A percentile compares a stretch with the other conserved stretches of the same genome.
Conservation (phyloP, 805 yeast genomes). For the Groenewaldozyma salmanticensis region DNA sequence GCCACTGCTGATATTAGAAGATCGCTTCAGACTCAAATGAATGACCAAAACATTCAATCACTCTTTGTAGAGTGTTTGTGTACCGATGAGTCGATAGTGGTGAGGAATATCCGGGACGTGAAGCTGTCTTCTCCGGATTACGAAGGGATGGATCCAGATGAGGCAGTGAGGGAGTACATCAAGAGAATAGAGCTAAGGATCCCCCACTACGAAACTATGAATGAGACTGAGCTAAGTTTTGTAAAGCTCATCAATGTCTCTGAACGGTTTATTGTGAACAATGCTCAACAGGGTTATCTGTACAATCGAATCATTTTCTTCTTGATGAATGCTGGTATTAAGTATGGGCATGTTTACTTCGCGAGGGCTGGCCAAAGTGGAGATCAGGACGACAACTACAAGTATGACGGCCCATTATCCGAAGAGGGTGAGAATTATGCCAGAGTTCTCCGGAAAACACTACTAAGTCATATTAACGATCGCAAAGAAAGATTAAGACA, state of each 20-base stretch:
- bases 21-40: conserved; percentile 45
- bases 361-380: conserved; percentile 47
- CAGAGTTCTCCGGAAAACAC: conserved; percentile 47
- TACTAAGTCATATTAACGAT: conserved; percentile 31
- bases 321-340: conserved; percentile 81
- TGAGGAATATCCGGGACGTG: conserved; percentile 75
- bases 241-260: conserved; percentile 89
- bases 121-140: conserved; percentile 77
- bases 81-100: conserved; percentile 58
- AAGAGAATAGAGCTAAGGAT: conserved; percentile 59
- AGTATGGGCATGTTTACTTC: conserved; percentile 83
- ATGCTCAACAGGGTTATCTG: conserved; percentile 63
- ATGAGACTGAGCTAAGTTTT: conserved; percentile 50
- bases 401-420: conserved; percentile 62
- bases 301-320: conserved; percentile 86
- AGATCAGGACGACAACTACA: conserved; percentile 42
- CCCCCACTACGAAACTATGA: conserved; percentile 64
- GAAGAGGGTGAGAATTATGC: conserved; percentile 66
- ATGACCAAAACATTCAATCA: conserved; percentile 55
- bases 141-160: conserved; percentile 57
- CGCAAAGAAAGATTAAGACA: conserved; percentile 6
- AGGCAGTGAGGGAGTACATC: conserved; percentile 70
- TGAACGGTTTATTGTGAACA: conserved; percentile 67
- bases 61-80: conserved; percentile 83
- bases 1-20: conserved; percentile 62